These are phyloP conservation scores for Hydrangea macrophylla DNA, from an alignment of 148 eudicot species.

Conservation along the genomic window DNA sequence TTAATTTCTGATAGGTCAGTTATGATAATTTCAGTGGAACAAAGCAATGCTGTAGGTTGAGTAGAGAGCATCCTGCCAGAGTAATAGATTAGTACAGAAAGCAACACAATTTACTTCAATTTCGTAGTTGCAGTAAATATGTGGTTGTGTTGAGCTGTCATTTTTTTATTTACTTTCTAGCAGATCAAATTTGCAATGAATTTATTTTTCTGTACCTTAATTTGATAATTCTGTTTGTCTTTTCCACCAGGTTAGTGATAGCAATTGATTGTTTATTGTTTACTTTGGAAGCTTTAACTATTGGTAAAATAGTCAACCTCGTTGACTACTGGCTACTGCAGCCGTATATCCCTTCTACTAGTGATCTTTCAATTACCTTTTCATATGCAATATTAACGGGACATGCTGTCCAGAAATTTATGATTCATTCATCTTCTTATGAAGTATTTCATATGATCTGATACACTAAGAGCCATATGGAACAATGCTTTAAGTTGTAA, in stretches of 20 bases:
- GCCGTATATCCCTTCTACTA: background rate
- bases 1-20: too few relatives aligned
- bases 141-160: background rate
- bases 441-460: background rate
- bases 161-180: background rate
- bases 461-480: background rate
- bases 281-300: background rate
- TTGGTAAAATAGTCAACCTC: background rate
- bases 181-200: background rate
- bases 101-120: background rate
- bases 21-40: too few relatives aligned
- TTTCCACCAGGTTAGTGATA: background rate
- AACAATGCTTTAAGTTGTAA: background rate
- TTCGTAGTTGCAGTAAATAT: background rate
- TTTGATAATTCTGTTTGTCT: background rate
- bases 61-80: too few relatives aligned
- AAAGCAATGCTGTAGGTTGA: too few relatives aligned
- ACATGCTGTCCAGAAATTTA: background rate
- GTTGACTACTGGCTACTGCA: background rate
- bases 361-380: background rate
- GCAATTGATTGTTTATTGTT: background rate
- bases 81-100: too few relatives aligned
- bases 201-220: background rate
- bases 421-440: background rate
- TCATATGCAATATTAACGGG: background rate